Conservation (phyloP, 2,329 filamentous ascomycete genomes). For the Escovopsis weberi region DNA sequence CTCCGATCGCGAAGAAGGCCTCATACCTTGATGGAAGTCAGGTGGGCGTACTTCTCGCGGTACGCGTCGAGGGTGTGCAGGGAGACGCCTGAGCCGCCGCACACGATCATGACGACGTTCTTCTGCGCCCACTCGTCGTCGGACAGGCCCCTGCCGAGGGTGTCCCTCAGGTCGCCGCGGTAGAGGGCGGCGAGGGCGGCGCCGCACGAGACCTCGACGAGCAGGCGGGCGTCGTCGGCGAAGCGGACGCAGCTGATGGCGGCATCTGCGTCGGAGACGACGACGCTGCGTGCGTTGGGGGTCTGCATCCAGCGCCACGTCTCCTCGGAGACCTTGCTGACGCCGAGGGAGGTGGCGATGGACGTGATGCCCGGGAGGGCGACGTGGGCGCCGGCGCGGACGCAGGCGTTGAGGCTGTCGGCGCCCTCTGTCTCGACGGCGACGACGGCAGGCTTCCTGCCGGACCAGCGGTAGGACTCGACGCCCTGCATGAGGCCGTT, state of each 20-base stretch:
- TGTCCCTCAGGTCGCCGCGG: constrained; percentile 44
- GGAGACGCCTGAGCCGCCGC: constrained; percentile 59
- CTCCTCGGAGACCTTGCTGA: constrained; percentile 51
- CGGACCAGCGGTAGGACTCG: constrained; percentile 26
- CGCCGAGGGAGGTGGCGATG: constrained; percentile 60
- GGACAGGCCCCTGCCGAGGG: constrained; percentile 36
- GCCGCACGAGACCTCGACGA: constrained; percentile 78
- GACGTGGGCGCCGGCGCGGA: constrained; percentile 41
- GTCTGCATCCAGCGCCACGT: constrained; percentile 49
- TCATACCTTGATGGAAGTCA: constrained; percentile 18
- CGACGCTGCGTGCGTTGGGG: constrained; percentile 23
- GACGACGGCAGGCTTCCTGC: constrained; percentile 37
- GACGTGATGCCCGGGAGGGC: constrained; percentile 59
- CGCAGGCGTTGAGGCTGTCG: constrained; percentile 49
- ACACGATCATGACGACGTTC: constrained; percentile 73
- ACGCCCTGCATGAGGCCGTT: constrained; percentile 62
- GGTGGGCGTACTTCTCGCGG: constrained; percentile 27
- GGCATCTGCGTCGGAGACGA: constrained; percentile 47
- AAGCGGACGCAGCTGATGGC: constrained; percentile 63
- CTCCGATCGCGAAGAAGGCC: too few relatives aligned
- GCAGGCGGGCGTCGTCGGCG: constrained; percentile 64
- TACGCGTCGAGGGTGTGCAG: constrained; percentile 47
- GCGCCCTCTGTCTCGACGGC: constrained; percentile 66
- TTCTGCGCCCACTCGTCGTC: constrained; percentile 47
- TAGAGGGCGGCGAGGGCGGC: constrained; percentile 61